Evolutionary conservation across 441 rosid species (phyloP).

Genomic region (Eutrema salsugineum): DNA sequence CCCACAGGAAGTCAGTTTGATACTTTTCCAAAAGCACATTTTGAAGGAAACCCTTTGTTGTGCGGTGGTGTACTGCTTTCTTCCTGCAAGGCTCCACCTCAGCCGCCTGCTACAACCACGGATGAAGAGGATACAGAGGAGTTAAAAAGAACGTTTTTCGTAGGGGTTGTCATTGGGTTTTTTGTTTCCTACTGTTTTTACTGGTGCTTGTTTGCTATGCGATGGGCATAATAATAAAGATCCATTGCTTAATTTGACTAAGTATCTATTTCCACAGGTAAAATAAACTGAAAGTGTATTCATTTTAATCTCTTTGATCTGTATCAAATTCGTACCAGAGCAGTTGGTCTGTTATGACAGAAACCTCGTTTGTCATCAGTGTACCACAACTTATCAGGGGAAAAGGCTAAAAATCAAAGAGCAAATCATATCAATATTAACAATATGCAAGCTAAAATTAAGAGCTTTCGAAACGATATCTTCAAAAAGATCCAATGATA

Average conservation of each 20-base stretch:
- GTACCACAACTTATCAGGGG: neutral
- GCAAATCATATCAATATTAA: neutral
- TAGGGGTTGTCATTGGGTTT: conserved; percentile 45
- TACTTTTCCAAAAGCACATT: conserved; percentile 43
- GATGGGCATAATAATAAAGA: no score
- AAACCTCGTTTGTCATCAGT: no score
- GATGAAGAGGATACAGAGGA: neutral
- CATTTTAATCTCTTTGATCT: no score
- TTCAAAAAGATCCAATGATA: neutral
- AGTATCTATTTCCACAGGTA: no score
- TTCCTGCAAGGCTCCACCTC: conserved; percentile 29
- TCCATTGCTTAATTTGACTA: no score
- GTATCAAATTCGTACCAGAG: neutral
- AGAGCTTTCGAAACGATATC: neutral
- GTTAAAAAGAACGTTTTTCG: conserved; percentile 36
- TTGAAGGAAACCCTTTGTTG: conserved; percentile 58
- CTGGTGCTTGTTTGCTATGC: conserved; percentile 20
- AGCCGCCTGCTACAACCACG: neutral
- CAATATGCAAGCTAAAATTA: neutral
- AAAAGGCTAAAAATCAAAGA: neutral
- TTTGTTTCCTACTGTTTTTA: conserved; percentile 36
- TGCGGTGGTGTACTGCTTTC: conserved; percentile 44
- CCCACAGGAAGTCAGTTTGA: conserved; percentile 77
- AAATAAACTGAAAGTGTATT: no score
- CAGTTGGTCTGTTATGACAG: neutral